phyloP scores from a whole-genome alignment of 352 stramenopile genomes.

The Phytophthora brassicae region DNA sequence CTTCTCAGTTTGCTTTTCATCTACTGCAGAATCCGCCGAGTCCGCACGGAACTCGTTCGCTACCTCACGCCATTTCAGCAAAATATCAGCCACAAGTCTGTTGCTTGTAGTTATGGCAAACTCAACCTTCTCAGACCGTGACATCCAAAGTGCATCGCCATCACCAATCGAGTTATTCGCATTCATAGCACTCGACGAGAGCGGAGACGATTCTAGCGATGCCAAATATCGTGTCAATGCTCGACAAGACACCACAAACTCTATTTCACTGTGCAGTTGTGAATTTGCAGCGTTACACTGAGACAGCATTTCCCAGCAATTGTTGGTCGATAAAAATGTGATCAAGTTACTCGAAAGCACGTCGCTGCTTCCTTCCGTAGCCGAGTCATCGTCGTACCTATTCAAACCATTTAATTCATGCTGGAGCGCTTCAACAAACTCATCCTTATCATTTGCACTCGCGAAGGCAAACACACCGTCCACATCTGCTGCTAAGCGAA shows the following conservation, averaged over 20 bases:
- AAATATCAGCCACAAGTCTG: conserved; percentile 46
- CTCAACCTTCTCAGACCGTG: conserved; percentile 22
- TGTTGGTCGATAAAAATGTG: conserved; percentile 54
- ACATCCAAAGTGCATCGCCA: conserved; percentile 6
- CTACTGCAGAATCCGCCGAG: conserved; percentile 3
- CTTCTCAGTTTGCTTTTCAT: conserved; percentile 21
- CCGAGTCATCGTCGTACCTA: conserved; percentile 1
- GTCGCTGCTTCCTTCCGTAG: background rate
- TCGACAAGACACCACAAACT: conserved; percentile 53
- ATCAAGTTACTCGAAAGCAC: conserved; percentile 45
- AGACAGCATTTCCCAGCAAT: conserved; percentile 53
- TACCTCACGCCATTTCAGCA: conserved; percentile 46
- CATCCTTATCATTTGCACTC: conserved; percentile 34
- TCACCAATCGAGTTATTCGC: conserved; percentile 1
- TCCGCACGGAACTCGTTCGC: conserved; percentile 9
- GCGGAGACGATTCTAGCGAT: conserved; percentile 31
- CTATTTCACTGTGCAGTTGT: conserved; percentile 32
- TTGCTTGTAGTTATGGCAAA: conserved; percentile 49
- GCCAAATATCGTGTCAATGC: conserved; percentile 50
- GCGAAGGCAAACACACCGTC: conserved; percentile 48
- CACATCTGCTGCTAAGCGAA: conserved; percentile 51
- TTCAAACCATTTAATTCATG: conserved; percentile 21
- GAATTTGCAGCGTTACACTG: conserved; percentile 38
- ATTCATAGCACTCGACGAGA: conserved; percentile 12
- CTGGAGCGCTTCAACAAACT: conserved; percentile 35